phyloP scores from a whole-genome alignment of 1,284 basidiomycete genomes.

The Fomitopsis palustris region DNA sequence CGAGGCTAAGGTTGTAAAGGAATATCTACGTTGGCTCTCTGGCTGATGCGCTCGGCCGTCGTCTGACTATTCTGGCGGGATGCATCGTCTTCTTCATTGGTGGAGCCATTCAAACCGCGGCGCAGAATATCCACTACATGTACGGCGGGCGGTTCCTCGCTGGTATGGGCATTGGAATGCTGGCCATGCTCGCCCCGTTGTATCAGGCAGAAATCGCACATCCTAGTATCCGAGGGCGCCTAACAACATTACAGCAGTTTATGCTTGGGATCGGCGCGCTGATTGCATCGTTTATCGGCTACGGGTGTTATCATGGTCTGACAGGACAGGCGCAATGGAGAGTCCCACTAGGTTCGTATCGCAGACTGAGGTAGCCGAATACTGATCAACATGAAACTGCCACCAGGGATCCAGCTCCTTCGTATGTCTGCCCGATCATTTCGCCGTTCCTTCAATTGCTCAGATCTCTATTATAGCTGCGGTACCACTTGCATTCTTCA shows the following conservation, averaged over 20 bases:
- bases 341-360: conserved; percentile 39
- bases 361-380: background rate
- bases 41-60: conserved; percentile 23
- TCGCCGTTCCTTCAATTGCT: background rate
- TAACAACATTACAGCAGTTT: conserved; percentile 49
- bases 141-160: conserved; percentile 61
- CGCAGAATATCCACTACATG: conserved; percentile 56
- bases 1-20: conserved; percentile 15
- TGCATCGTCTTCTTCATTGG: conserved; percentile 45
- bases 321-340: conserved; percentile 45
- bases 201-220: conserved; percentile 65
- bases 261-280: conserved; percentile 40
- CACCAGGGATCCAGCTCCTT: conserved; percentile 19
- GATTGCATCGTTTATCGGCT: conserved; percentile 27
- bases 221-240: conserved; percentile 56
- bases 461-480: conserved; percentile 31
- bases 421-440: conserved; percentile 19
- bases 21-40: conserved; percentile 39
- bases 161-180: conserved; percentile 46
- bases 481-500: conserved; percentile 54
- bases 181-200: conserved; percentile 54
- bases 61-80: conserved; percentile 33
- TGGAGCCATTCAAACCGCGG: conserved; percentile 48
- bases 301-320: conserved; percentile 23
- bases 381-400: background rate